Evolutionary conservation across 1,139 yeast species (phyloP), one percentile per base, ranked within the genome.

Genomic region (Zygosaccharomyces pseudobailii): DNA sequence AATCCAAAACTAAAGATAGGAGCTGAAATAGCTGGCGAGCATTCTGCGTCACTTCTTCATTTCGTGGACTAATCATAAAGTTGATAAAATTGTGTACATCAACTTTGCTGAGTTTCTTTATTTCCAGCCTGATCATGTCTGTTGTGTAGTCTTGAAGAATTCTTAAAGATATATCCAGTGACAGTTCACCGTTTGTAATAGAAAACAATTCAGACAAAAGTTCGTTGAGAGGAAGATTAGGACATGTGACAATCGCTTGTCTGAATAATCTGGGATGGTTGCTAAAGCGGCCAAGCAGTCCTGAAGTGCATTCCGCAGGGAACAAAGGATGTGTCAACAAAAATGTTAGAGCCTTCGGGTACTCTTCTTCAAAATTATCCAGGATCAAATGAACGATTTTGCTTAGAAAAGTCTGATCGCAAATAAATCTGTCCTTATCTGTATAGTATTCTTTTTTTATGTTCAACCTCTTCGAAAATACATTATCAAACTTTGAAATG

Each of bases 251-350:
- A 44, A 88, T 76, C 0, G 95, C 92, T 63, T 86, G 95, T 66
- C 88, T 80, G 63, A 85, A 75, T 49, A 89, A 73, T 46, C 85
- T 76, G 34, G 86, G 80, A 52, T 78, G 73, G 3, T 69, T 55
- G 49, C 70, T 68, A 34, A 88, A 72, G 41, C 75, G 72, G 6
- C 67, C 56, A 42, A 87, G 66, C 41, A 90, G 67, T 1, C 81
- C 83, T 2, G 70, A 69, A 5, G 87, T 72, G 55, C 72, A 78
- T 21, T 73, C 69, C 4, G 73, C 68, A 7, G 97, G 96, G 66
- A 84, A 88, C 30, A 87, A 69, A 22, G 97, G 96, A 68, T 88
- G 96, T 2, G 96, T 87, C 52, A 90, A 72, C 36, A 89, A 72
- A 62, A 87, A 90, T 5, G 85, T 78, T 47, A 87, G 67, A 2